A percentile compares a stretch with the other conserved stretches of the same genome.
These are phyloP conservation scores for Globisporangium okanoganense DNA, from an alignment of 352 stramenopile genomes.

Conservation along the genomic window DNA sequence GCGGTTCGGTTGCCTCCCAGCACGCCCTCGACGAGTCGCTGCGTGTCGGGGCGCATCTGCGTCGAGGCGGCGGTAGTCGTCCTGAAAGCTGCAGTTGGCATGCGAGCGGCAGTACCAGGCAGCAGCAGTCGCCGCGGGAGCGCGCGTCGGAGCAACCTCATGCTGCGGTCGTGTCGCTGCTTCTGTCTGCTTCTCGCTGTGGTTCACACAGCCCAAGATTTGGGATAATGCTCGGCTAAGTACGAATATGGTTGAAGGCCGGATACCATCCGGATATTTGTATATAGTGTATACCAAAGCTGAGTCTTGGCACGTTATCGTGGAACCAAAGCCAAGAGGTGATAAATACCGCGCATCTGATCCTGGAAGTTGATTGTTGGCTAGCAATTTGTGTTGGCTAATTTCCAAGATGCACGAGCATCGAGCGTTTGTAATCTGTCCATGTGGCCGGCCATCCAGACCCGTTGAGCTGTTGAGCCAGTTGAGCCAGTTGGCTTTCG, in stretches of 20 bases:
- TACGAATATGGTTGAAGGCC: neutral
- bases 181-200: neutral
- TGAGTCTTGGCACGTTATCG: too few relatives aligned
- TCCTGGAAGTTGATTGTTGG: too few relatives aligned
- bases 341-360: too few relatives aligned
- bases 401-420: too few relatives aligned
- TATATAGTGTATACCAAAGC: too few relatives aligned
- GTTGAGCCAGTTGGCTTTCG: too few relatives aligned
- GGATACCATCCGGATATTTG: neutral
- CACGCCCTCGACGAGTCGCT: conserved; percentile 52
- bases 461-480: too few relatives aligned
- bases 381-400: too few relatives aligned
- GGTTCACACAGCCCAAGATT: conserved; percentile 1
- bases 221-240: neutral
- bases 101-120: neutral
- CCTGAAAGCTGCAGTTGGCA: neutral
- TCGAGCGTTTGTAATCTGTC: too few relatives aligned
- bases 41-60: conserved; percentile 37
- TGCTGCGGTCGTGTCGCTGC: neutral
- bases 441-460: too few relatives aligned
- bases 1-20: conserved; percentile 52
- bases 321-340: too few relatives aligned
- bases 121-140: conserved; percentile 4
- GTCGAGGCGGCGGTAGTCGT: neutral
- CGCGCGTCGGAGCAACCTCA: conserved; percentile 16